Percentiles rank a stretch among this genome's conserved stretches.
phyloP scores from a whole-genome alignment of 2,329 filamentous ascomycete species.

The Lachnellula cervina region DNA sequence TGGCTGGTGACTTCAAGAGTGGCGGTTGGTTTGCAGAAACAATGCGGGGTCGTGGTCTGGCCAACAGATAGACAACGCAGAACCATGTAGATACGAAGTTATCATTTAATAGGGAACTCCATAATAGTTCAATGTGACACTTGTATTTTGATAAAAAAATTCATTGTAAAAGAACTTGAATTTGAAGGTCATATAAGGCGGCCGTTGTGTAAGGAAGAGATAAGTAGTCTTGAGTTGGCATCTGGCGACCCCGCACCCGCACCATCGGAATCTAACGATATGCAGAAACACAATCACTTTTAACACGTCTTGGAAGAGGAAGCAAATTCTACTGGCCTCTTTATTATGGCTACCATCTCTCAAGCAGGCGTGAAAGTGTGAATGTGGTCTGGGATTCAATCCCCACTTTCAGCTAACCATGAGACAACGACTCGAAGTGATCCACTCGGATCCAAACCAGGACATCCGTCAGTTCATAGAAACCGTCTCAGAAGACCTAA shows the following conservation, averaged over 20 bases:
- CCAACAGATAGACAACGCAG: background rate
- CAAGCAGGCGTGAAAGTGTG: too few species aligned
- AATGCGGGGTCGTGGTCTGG: background rate
- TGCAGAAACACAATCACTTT: too few species aligned
- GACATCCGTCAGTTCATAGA: background rate
- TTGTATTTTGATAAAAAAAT: background rate
- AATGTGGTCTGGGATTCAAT: too few species aligned
- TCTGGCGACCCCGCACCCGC: too few species aligned
- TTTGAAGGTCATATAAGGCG: too few species aligned
- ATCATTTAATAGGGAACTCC: background rate
- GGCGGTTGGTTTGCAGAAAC: background rate
- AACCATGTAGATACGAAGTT: background rate
- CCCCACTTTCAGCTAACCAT: background rate
- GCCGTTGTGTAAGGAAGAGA: background rate
- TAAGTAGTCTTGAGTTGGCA: background rate
- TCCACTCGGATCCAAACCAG: background rate
- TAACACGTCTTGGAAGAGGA: too few species aligned
- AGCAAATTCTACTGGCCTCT: too few species aligned
- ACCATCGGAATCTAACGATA: too few species aligned
- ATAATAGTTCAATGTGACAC: background rate
- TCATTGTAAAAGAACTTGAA: too few species aligned
- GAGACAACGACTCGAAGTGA: conserved; percentile 32
- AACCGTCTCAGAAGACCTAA: conserved; percentile 40
- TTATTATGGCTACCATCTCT: too few species aligned
- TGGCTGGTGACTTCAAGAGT: background rate